Base-by-base conservation (phyloP, 345 rosid species). In the Gossypium sturtianum region DNA sequence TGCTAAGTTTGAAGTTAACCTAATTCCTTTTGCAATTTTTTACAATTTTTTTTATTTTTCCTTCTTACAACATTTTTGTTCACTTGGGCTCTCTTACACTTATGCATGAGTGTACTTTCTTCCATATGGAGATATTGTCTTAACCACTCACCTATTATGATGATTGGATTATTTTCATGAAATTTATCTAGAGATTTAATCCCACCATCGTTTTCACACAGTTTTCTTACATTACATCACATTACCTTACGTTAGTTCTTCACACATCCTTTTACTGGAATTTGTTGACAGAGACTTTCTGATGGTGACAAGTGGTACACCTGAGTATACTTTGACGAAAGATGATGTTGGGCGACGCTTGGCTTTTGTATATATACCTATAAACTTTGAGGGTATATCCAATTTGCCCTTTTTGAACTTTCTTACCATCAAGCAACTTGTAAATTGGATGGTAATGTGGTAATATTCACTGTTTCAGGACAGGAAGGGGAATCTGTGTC, bases 361-460 rank as follows among this genome's bases (percentile, higher is more conserved):
- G 71, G 87, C 89, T 67, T 94, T 94, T 84, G 84, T 85, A 51
- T 94, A 92, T 74, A 81, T 92, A 77, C 98, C 98, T 67, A 88
- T 89, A 77, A 94, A 92, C 80, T 91, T 94, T 78, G 97, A 94
- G 89, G 98, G 98, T 94, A 75, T 6, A 79, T 82, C 76, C 63
- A 54, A 71, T 57, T 34, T 49, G 6, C 23, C 79, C 68, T 66
- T 75, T 71, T 75, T 68, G 34, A 66, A 23, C 62, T 71, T 81
- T 58, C 43, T 71, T 59, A 65, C n/a, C 57, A n/a, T 78, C 13
- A 11, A 19, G 45, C 70, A 58, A 59, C 19, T 38, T 9, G 2
- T 64, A 22, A 58, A 63, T 79, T 19, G 49, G 70, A 16, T 66
- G 54, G 48, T 81, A 58, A 75, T 27, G 38, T 49, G 12, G 43